A percentile compares a stretch with the other conserved stretches of the same genome.
Conservation (phyloP, 2,329 filamentous ascomycete species). For the Paramyrothecium sp. region DNA sequence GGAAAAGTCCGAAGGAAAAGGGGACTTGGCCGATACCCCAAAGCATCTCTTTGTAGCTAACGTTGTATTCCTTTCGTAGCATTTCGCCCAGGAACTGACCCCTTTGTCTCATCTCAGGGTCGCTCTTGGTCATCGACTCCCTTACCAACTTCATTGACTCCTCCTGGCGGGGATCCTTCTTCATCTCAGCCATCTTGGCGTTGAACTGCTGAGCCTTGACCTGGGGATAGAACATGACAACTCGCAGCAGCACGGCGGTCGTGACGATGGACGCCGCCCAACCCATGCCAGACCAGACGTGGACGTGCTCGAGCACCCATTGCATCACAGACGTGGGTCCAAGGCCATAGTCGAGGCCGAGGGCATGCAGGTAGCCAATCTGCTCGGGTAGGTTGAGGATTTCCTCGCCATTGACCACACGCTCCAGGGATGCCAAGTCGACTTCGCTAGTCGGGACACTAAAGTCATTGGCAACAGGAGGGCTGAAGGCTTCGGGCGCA, state of each 20-base stretch:
- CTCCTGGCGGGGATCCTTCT: slow-evolving; percentile 51
- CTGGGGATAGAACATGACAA: slow-evolving; percentile 62
- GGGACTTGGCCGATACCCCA: slow-evolving; percentile 52
- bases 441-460: slow-evolving; percentile 24
- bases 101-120: slow-evolving; percentile 37
- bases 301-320: slow-evolving; percentile 76
- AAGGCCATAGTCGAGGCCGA: slow-evolving; percentile 86
- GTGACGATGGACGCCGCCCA: slow-evolving; percentile 78
- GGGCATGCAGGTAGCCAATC: slow-evolving; percentile 76
- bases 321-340: slow-evolving; percentile 74
- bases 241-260: slow-evolving; percentile 64
- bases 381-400: slow-evolving; percentile 66
- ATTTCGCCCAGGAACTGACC: slow-evolving; percentile 32
- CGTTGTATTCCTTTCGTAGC: slow-evolving; percentile 33
- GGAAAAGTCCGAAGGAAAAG: slow-evolving; percentile 79
- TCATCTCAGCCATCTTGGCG: slow-evolving; percentile 60
- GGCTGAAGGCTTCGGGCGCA: slow-evolving; percentile 15
- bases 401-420: slow-evolving; percentile 36
- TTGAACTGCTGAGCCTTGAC: slow-evolving; percentile 30
- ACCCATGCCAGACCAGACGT: slow-evolving; percentile 71
- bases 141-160: slow-evolving; percentile 50
- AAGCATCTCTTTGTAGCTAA: slow-evolving; percentile 29
- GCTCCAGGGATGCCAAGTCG: slow-evolving; percentile 30
- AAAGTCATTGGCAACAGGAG: slow-evolving; percentile 13
- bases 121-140: slow-evolving; percentile 37